Percentiles rank a stretch among this genome's conserved stretches.
Evolutionary conservation across 2,329 filamentous ascomycete species (phyloP).

Genomic region (Calcarisporium arbuscula): DNA sequence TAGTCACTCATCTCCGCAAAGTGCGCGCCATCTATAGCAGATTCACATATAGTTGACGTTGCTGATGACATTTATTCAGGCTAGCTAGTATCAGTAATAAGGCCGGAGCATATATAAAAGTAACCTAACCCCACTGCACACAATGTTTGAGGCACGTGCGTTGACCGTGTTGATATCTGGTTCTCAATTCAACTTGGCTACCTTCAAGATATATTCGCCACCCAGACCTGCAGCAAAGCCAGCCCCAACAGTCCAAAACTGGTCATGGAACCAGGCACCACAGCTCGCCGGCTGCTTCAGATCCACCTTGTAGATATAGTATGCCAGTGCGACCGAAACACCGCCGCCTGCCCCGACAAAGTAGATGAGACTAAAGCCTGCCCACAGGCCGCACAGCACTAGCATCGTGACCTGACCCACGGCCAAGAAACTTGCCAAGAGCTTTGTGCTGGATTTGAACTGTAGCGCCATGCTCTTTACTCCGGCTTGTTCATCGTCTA

Average conservation of each 20-base stretch:
- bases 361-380: not conserved
- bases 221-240: not conserved
- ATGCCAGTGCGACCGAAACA: not conserved
- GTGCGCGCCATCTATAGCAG: no score
- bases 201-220: no score
- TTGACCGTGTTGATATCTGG: no score
- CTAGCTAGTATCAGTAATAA: no score
- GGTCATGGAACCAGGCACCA: not conserved
- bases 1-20: no score
- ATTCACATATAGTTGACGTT: no score
- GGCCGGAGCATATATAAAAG: no score
- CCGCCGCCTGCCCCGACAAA: not conserved
- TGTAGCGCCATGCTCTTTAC: constrained; percentile 15
- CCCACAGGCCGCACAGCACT: not conserved
- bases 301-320: not conserved
- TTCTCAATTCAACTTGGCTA: no score
- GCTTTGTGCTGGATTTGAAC: not conserved
- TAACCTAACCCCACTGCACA: no score
- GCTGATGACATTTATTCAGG: no score
- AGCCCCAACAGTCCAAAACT: constrained; percentile 1
- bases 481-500: constrained; percentile 23
- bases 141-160: no score
- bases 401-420: not conserved
- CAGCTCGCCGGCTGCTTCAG: constrained; percentile 1
- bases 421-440: not conserved